Conservation (phyloP, 2,329 filamentous ascomycete genomes). For the Rutstroemia sydowiana region DNA sequence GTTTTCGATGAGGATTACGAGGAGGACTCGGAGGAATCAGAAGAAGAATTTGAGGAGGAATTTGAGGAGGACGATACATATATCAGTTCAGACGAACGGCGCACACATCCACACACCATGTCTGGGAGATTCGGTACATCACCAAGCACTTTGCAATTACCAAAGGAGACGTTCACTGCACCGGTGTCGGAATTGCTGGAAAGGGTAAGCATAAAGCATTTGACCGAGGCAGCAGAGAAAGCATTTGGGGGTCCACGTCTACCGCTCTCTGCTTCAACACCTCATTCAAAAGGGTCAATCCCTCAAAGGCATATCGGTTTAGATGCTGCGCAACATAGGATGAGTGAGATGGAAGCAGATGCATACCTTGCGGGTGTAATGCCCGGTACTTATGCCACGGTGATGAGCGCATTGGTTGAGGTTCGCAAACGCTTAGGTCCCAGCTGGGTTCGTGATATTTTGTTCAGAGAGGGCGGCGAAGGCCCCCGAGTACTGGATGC, state of each 20-base stretch:
- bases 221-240: conserved; percentile 62
- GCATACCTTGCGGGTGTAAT: conserved; percentile 62
- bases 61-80: conserved; percentile 21
- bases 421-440: conserved; percentile 65
- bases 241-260: conserved; percentile 71
- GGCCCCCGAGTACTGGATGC: conserved; percentile 64
- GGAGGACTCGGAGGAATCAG: conserved; percentile 18
- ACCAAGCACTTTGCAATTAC: conserved; percentile 69
- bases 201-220: conserved; percentile 64
- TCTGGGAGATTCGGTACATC: conserved; percentile 67
- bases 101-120: conserved; percentile 67
- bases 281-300: conserved; percentile 41
- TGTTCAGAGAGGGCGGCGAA: conserved; percentile 46
- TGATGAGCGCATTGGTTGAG: conserved; percentile 62
- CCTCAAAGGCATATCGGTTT: conserved; percentile 60
- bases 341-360: conserved; percentile 71
- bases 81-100: conserved; percentile 35
- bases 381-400: conserved; percentile 63
- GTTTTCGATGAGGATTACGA: conserved; percentile 19
- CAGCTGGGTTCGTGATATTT: conserved; percentile 59
- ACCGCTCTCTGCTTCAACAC: conserved; percentile 69
- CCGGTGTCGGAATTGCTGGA: conserved; percentile 65
- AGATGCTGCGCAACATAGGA: conserved; percentile 54
- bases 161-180: conserved; percentile 57
- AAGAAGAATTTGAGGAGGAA: conserved; percentile 25